Evolutionary conservation across 345 rosid genomes (phyloP), one percentile per base, ranked within the genome.

Genomic region (Salix exigua): DNA sequence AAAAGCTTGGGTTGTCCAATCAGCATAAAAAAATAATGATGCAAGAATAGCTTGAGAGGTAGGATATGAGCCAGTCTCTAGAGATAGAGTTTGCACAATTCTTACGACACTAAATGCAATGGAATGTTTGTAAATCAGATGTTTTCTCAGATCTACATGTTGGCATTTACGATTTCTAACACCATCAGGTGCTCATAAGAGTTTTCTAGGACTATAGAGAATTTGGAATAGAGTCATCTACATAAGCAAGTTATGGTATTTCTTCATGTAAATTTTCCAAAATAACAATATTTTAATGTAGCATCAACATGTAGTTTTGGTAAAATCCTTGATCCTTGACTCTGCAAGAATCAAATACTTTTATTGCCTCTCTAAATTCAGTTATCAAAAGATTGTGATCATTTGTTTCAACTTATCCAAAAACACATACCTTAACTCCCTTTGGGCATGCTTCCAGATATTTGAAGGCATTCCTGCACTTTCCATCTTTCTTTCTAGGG

Each of bases 391-490:
- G 31, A 42, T 50, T 18, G 53, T 60, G 66, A 31, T 63, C 38
- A 7, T 73, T 61, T 60, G 46, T 65, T 30, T 50, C 14, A 6
- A 17, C 50, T 25, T 26, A 65, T 50, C 26, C 21, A 64, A 79
- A 60, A 77, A 42, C 66, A 35, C 65, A 75, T 86, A 96, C 99
- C 99, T 93, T 75, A 96, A 79, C 83, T 96, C 99, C 83, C 97
- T 89, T 78, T 93, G 99, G 64, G 96, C 97, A 84, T 92, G 99
- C 90, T 96, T 96, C 97, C 98, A 92, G 81, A 96, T 87, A 81
- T 83, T 92, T 81, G 97, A 79, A 74, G 99, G 98, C 97, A 96
- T 91, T 82, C 94, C 98, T 7, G 96, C 95, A 85, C 87, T 86
- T 86, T 96, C 96, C 99, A 96, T 96, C 86, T 93, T 96, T 82